phyloP scores from a whole-genome alignment of 1,284 basidiomycete species.

The Ganoderma boninense region DNA sequence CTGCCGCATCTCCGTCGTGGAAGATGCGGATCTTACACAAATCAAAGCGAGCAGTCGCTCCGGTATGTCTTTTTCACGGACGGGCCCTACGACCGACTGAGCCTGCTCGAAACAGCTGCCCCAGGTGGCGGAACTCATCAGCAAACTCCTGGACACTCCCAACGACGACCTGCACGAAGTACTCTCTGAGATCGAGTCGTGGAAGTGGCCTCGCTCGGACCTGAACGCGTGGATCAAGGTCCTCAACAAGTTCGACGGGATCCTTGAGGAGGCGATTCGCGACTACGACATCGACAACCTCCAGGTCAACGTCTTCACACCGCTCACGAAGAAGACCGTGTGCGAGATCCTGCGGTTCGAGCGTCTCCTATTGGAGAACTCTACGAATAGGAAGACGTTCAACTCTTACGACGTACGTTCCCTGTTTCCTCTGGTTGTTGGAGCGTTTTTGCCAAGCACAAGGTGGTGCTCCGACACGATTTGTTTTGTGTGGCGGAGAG shows the following conservation, averaged over 20 bases:
- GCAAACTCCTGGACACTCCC: constrained; percentile 67
- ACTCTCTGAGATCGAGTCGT: constrained; percentile 74
- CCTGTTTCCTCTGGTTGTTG: constrained; percentile 9
- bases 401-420: constrained; percentile 93
- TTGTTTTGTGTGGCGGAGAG: too few species aligned
- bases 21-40: constrained; percentile 84
- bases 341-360: constrained; percentile 90
- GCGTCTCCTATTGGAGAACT: constrained; percentile 93
- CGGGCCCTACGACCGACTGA: constrained; percentile 12
- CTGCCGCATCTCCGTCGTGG: constrained; percentile 57
- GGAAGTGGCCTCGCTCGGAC: constrained; percentile 98
- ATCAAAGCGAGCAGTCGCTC: constrained; percentile 77
- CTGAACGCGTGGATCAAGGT: constrained; percentile 96
- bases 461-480: too few species aligned
- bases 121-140: constrained; percentile 79
- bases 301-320: constrained; percentile 85
- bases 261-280: constrained; percentile 84
- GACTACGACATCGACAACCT: constrained; percentile 87
- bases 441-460: background rate
- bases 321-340: constrained; percentile 78
- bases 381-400: constrained; percentile 97
- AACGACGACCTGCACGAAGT: constrained; percentile 73
- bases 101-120: constrained; percentile 59
- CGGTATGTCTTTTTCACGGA: constrained; percentile 52
- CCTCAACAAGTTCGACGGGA: constrained; percentile 93